phyloP scores from a whole-genome alignment of 1,284 basidiomycete species.

The Sanguinoderma infundibulare region DNA sequence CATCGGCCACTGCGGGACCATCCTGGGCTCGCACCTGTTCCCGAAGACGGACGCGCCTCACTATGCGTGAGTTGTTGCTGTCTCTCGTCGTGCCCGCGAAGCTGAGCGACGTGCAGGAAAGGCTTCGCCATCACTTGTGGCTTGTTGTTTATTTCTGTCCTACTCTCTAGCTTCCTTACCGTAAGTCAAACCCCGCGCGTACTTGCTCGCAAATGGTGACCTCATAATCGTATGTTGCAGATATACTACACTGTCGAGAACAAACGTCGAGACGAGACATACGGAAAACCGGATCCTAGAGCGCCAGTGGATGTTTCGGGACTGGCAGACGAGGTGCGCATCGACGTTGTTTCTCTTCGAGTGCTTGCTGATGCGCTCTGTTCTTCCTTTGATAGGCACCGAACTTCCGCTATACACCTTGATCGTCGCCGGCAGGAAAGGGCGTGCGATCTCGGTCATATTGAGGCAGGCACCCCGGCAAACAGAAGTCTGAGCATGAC shows the following conservation, averaged over 20 bases:
- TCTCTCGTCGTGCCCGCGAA: not conserved
- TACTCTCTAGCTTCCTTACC: conserved; percentile 54
- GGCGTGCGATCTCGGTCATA: not conserved
- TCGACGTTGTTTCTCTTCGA: not conserved
- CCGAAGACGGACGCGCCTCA: conserved; percentile 64
- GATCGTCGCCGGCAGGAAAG: no score
- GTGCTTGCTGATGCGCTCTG: no score
- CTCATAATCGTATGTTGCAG: no score
- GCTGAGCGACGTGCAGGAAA: conserved; percentile 53
- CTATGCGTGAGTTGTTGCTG: conserved; percentile 53
- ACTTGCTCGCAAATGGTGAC: not conserved
- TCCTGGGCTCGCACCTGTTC: conserved; percentile 74
- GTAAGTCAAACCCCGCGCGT: conserved; percentile 44
- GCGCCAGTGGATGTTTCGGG: conserved; percentile 66
- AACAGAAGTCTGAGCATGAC: not conserved
- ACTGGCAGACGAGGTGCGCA: conserved; percentile 51
- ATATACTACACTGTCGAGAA: conserved; percentile 59
- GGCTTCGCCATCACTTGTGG: conserved; percentile 67
- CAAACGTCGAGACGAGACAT: conserved; percentile 52
- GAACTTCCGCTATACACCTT: conserved; percentile 4
- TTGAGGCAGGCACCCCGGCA: not conserved
- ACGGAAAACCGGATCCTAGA: conserved; percentile 55
- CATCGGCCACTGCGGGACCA: conserved; percentile 75
- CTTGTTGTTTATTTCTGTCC: conserved; percentile 59
- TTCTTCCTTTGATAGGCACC: no score